Evolutionary conservation across 2,329 filamentous ascomycete genomes (phyloP).

Genomic region (Xylaria hypoxylon): DNA sequence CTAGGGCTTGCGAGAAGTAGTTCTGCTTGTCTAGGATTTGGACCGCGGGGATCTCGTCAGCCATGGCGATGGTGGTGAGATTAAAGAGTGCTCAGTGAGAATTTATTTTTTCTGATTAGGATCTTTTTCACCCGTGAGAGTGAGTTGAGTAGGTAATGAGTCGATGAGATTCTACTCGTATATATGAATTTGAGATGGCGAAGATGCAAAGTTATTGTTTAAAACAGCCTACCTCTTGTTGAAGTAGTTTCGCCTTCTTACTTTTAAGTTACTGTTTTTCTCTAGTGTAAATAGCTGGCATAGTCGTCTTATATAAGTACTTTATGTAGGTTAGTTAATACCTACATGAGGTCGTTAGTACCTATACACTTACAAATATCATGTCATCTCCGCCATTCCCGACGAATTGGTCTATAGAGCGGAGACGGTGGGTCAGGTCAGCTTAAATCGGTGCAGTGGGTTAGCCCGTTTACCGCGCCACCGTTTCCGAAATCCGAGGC

Average conservation of each 20-base stretch:
- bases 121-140: not conserved
- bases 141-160: not conserved
- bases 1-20: constrained; percentile 48
- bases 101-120: not conserved
- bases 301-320: not conserved
- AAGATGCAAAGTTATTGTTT: not conserved
- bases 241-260: not conserved
- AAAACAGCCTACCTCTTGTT: too few species aligned
- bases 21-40: constrained; percentile 50
- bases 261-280: not conserved
- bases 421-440: not conserved
- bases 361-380: too few species aligned
- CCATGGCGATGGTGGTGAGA: constrained; percentile 39
- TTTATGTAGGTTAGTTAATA: too few species aligned
- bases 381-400: not conserved
- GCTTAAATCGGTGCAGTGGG: constrained; percentile 6
- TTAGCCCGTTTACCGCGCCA: constrained; percentile 16
- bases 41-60: constrained; percentile 45
- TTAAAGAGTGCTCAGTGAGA: not conserved
- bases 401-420: not conserved
- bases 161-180: not conserved
- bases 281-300: too few species aligned
- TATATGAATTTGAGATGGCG: not conserved
- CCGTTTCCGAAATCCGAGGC: not conserved
- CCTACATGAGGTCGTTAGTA: too few species aligned